Evolutionary conservation across 495 filamentous ascomycete species (phyloP).

Genomic region (Daldinia vernicosa): DNA sequence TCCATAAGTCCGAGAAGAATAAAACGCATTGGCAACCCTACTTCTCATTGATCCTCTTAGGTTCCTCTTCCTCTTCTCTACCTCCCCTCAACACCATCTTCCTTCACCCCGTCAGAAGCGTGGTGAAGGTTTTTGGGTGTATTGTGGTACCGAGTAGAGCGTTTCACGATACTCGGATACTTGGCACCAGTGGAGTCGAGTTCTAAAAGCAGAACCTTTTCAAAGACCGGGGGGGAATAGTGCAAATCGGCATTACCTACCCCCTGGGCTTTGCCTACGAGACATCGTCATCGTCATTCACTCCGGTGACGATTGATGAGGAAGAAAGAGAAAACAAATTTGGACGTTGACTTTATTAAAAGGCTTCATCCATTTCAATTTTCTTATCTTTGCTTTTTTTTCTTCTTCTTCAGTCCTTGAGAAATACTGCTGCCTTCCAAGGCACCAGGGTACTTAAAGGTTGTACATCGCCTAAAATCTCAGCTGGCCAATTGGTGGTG

Average conservation of each 20-base stretch:
- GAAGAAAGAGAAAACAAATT: slow-evolving; percentile 7
- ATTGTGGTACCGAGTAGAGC: slow-evolving; percentile 19
- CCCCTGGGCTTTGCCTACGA: slow-evolving; percentile 27
- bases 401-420: not conserved
- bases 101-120: slow-evolving; percentile 26
- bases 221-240: slow-evolving; percentile 35
- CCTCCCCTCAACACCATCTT: slow-evolving; percentile 30
- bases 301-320: slow-evolving; percentile 12
- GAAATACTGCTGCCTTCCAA: slow-evolving; percentile 17
- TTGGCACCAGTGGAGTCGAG: slow-evolving; percentile 23
- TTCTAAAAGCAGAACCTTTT: slow-evolving; percentile 31
- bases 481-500: slow-evolving; percentile 33
- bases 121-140: slow-evolving; percentile 34
- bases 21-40: slow-evolving; percentile 11
- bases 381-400: not conserved
- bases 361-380: slow-evolving; percentile 9
- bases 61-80: slow-evolving; percentile 7
- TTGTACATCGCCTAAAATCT: slow-evolving; percentile 28
- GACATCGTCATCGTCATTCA: slow-evolving; percentile 33
- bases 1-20: slow-evolving; percentile 8
- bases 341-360: slow-evolving; percentile 5
- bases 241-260: slow-evolving; percentile 37
- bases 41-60: slow-evolving; percentile 16
- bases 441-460: not conserved
- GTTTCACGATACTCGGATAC: slow-evolving; percentile 32